A percentile compares a stretch with the other conserved stretches of the same genome.
Conservation (phyloP, 2,329 filamentous ascomycete genomes). For the Hypoxylon sp. region DNA sequence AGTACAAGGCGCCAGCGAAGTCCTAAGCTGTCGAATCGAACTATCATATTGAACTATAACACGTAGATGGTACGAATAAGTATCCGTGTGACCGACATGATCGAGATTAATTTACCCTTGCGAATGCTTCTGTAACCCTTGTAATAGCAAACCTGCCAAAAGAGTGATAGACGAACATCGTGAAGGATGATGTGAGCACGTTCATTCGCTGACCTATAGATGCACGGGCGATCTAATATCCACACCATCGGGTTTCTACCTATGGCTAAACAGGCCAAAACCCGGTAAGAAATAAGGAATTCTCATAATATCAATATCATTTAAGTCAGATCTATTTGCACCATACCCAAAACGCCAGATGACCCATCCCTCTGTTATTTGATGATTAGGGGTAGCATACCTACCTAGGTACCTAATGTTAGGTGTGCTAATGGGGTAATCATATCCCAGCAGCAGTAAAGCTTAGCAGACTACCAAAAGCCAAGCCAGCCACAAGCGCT, state of each 20-base stretch:
- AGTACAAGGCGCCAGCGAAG: constrained; percentile 17
- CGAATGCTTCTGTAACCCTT: constrained; percentile 11
- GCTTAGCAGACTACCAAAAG: constrained; percentile 88
- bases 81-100: constrained; percentile 41
- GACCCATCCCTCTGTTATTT: constrained; percentile 18
- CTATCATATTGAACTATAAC: constrained; percentile 14
- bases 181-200: constrained; percentile 28
- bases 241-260: constrained; percentile 38
- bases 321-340: constrained; percentile 40
- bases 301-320: constrained; percentile 28
- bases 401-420: too few relatives aligned
- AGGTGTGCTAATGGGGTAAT: constrained; percentile 13
- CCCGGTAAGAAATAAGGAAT: constrained; percentile 16
- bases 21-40: constrained; percentile 22
- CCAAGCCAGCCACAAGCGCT: constrained; percentile 86
- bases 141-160: constrained; percentile 20
- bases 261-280: constrained; percentile 22
- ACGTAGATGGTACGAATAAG: neutral
- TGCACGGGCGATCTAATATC: constrained; percentile 45
- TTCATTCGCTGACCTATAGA: constrained; percentile 32
- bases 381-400: constrained; percentile 32
- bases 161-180: constrained; percentile 35
- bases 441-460: constrained; percentile 76
- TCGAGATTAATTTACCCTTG: constrained; percentile 40
- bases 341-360: constrained; percentile 37